phyloP scores from a whole-genome alignment of 1,284 basidiomycete genomes.

The Ustilago cynodontis region DNA sequence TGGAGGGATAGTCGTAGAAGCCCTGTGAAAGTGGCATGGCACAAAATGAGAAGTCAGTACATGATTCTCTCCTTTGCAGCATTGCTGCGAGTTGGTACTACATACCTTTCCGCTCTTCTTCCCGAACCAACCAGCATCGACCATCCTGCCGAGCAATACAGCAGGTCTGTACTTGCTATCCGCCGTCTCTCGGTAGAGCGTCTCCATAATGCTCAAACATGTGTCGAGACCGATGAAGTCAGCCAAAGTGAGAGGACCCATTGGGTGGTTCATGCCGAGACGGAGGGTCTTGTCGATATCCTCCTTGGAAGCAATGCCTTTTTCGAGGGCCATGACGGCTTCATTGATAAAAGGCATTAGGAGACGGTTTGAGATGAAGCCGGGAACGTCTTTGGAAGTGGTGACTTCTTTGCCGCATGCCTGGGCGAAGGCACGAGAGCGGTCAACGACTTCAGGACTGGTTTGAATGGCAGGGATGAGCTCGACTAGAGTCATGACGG shows the following conservation, averaged over 20 bases:
- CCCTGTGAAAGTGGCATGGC: constrained; percentile 36
- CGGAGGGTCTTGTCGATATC: constrained; percentile 95
- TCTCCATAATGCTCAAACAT: constrained; percentile 71
- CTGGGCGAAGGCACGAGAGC: constrained; percentile 84
- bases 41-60: not conserved
- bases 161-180: constrained; percentile 98
- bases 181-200: constrained; percentile 77
- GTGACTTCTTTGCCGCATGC: constrained; percentile 82
- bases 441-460: constrained; percentile 78
- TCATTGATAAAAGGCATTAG: constrained; percentile 92
- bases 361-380: constrained; percentile 74
- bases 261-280: constrained; percentile 94
- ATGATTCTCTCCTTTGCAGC: not conserved
- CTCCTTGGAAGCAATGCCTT: constrained; percentile 89
- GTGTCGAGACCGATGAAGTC: constrained; percentile 88
- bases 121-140: constrained; percentile 95
- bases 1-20: constrained; percentile 64
- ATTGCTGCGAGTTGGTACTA: not conserved
- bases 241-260: constrained; percentile 76
- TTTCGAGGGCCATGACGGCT: constrained; percentile 92
- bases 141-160: constrained; percentile 90
- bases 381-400: constrained; percentile 82
- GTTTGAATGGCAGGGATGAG: constrained; percentile 94
- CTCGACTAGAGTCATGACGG: constrained; percentile 85
- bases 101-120: constrained; percentile 76